Conservation (phyloP, 768 basidiomycete genomes). For the Xerocomellus amylosporus region DNA sequence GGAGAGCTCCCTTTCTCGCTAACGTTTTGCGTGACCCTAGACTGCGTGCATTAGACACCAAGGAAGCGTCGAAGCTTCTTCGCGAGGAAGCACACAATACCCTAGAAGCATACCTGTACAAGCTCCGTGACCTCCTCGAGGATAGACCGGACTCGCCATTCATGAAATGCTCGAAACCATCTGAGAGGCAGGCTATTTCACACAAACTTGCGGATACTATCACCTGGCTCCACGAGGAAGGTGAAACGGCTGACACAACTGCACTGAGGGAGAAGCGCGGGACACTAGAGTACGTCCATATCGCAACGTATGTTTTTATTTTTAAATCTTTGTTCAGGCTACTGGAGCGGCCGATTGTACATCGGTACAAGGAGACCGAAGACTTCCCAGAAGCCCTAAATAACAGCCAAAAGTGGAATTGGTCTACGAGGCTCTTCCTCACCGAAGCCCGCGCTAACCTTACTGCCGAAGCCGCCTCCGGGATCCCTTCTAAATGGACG, state of each 20-base stretch:
- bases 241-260: conserved; percentile 75
- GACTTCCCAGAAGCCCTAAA: conserved; percentile 82
- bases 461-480: conserved; percentile 58
- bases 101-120: conserved; percentile 93
- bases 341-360: conserved; percentile 77
- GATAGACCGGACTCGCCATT: conserved; percentile 70
- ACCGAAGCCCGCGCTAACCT: conserved; percentile 73
- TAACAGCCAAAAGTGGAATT: conserved; percentile 84
- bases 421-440: conserved; percentile 84
- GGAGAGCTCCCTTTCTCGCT: background rate
- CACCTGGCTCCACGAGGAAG: conserved; percentile 80
- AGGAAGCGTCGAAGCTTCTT: conserved; percentile 71
- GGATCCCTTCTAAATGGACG: conserved; percentile 77
- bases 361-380: conserved; percentile 86
- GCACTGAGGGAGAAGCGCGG: conserved; percentile 73
- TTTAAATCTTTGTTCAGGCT: conserved; percentile 41
- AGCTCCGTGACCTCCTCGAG: conserved; percentile 76
- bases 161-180: conserved; percentile 74
- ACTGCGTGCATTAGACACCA: conserved; percentile 71
- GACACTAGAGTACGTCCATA: conserved; percentile 70
- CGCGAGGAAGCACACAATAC: conserved; percentile 89
- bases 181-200: conserved; percentile 66
- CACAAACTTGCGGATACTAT: conserved; percentile 71
- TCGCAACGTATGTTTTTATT: background rate
- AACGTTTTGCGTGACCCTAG: conserved; percentile 38